Base-by-base conservation (phyloP, 345 rosid genomes). In the Psidium guajava region DNA sequence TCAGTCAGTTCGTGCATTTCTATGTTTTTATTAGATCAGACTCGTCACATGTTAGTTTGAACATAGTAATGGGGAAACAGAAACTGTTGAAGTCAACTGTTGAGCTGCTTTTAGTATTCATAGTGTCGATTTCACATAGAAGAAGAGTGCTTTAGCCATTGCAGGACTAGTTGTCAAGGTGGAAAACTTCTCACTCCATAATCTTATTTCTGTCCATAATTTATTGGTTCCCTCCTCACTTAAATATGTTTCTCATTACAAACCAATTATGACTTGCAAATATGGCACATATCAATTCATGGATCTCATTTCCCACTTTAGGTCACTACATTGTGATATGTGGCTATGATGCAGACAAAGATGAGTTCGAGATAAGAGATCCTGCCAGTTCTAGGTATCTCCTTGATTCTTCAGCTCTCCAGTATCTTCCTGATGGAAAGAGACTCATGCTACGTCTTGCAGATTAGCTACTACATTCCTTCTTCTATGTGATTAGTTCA, bases 331-430 rank as follows among this genome's bases (percentile, higher is more conserved):
- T 97, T 27, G 89, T 97, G 88, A 95, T 96, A 88, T 96, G 98
- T 54, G 98, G 99, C 87, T 97, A 96, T 84, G 98, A 96, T 85
- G 88, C 95, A 52, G 86, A 54, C 44, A 86, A 88, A 18, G 95
- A 98, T 87, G 99, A 95, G 91, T 98, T 96, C 80, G 99, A 98
- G 92, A 98, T 98, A 82, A 94, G 97, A 90, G 98, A 98, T 90
- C 99, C 99, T 77, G 98, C 98, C 84, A 93, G 95, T 94, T 89
- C 97, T 86, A 89, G 95, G 99, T 97, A 93, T 86, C 49, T 42
- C 77, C 57, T 82, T 64, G 11, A 6, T 32, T 59, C 57, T 82
- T 69, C 36, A 16, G 40, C 64, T 47, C 61, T 24, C 40, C 53
- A 50, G 6, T 28, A 32, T 81, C 27, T 59, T 83, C 49, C 53